Evolutionary conservation across 345 rosid genomes (phyloP), one percentile per base, ranked within the genome.

Genomic region (Hevea brasiliensis): DNA sequence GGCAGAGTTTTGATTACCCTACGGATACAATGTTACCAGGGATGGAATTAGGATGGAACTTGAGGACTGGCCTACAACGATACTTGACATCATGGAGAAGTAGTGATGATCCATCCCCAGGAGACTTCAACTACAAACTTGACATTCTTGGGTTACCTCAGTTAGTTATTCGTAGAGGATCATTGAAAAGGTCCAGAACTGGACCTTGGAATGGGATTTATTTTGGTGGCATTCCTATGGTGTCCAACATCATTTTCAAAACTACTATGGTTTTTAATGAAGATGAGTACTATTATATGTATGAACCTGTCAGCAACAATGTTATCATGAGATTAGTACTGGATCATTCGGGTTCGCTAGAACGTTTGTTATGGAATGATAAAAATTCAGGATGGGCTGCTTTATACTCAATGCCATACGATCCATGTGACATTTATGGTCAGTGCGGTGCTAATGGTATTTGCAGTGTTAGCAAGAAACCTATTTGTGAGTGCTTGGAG

Each of bases 1-100:
- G 72, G 72, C 72, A 69, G 72, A 55, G 72, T 12, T 69, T 69
- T 40, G 72, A 69, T 54, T 35, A 69, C 14, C 44, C 60, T 0
- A 0, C 61, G 26, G 61, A 69, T 57, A 69, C 72, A 0, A 1
- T 70, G 10, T 21, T 70, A 8, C 54, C 73, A 2, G 73, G 73
- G 14, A 56, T 70, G 54, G 58, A 70, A n/a, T 17, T 70, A 3
- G 64, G 73, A 41, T 54, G 35, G 65, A 58, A 70, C 65, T 55
- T 69, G 6, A 23, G 1, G 27, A 55, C 48, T 23, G 50, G 62
- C 1, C 50, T 8, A 18, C 32, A 69, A 18, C 4, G 63, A 21
- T 55, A 15, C 13, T 26, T 69, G 24, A 27, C 50, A 10, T 17
- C 73, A 1, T 69, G 73, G 62, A 69, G 27, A 40, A 55, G 48